phyloP scores from a whole-genome alignment of 306 rosid species.

The Quercus glauca region DNA sequence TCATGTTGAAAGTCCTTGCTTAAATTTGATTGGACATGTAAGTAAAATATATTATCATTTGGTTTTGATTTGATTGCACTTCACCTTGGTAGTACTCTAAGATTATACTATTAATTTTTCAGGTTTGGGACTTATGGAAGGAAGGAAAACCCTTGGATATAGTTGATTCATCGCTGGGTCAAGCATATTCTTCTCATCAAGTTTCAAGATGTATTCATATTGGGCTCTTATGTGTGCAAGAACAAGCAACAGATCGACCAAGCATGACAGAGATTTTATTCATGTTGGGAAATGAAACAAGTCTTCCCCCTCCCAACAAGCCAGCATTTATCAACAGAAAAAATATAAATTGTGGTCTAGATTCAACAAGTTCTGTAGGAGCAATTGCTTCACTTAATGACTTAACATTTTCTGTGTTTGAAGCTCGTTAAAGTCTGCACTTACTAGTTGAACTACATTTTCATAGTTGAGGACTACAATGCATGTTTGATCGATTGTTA shows the following conservation, averaged over 20 bases:
- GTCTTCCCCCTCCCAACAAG: conserved; percentile 34
- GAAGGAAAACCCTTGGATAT: conserved; percentile 35
- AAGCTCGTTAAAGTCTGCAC: conserved; percentile 21
- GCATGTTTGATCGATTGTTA: neutral
- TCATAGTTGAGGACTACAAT: too few species aligned
- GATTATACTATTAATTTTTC: neutral
- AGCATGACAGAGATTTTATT: conserved; percentile 48
- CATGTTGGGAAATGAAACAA: conserved; percentile 52
- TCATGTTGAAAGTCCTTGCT: neutral
- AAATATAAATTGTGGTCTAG: neutral
- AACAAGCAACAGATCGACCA: conserved; percentile 40
- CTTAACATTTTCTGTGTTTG: conserved; percentile 23
- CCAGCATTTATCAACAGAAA: conserved; percentile 44
- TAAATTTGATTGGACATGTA: conserved; percentile 45
- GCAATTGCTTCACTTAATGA: conserved; percentile 24
- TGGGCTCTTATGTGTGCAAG: conserved; percentile 40
- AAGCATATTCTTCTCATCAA: neutral
- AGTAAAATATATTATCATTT: conserved; percentile 10
- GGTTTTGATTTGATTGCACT: neutral
- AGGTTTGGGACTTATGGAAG: conserved; percentile 62
- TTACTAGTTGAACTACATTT: too few species aligned
- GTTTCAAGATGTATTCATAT: conserved; percentile 24
- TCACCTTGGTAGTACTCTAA: neutral
- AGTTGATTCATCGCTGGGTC: conserved; percentile 34
- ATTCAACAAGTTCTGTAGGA: conserved; percentile 31